phyloP scores from a whole-genome alignment of 495 filamentous ascomycete species.

The Letharia columbiana region DNA sequence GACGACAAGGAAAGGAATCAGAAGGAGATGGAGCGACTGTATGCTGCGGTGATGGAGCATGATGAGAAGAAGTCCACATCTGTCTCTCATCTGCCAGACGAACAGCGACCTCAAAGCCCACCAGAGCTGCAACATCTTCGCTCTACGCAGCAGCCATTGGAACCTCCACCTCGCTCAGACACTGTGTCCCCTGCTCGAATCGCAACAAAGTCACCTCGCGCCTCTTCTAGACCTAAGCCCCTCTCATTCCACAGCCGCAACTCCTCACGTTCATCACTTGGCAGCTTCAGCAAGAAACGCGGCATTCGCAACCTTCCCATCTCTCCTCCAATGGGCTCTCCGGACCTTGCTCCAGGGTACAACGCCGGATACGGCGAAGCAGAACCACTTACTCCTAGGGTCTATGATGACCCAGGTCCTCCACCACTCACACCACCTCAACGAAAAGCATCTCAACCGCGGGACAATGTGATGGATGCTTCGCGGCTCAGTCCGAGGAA shows the following conservation, averaged over 20 bases:
- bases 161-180: conserved; percentile 22
- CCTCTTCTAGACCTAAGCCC: conserved; percentile 38
- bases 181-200: conserved; percentile 33
- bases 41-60: conserved; percentile 84
- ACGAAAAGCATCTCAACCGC: conserved; percentile 8
- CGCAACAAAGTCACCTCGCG: conserved; percentile 32
- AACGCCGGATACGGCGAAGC: conserved; percentile 39
- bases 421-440: conserved; percentile 37
- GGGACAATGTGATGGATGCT: conserved; percentile 19
- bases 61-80: conserved; percentile 57
- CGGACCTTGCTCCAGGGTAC: conserved; percentile 32
- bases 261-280: conserved; percentile 49
- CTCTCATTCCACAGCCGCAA: conserved; percentile 30
- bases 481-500: conserved; percentile 23
- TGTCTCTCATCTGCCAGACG: conserved; percentile 18
- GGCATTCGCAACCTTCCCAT: conserved; percentile 48
- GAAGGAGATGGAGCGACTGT: conserved; percentile 78
- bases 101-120: conserved; percentile 21
- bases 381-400: conserved; percentile 48
- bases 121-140: conserved; percentile 29
- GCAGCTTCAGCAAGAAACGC: conserved; percentile 40
- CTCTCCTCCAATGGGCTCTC: conserved; percentile 49
- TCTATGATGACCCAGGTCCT: conserved; percentile 47
- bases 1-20: conserved; percentile 64
- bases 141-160: conserved; percentile 13